phyloP scores from a whole-genome alignment of 257 asterid species.

The Ballota nigra region DNA sequence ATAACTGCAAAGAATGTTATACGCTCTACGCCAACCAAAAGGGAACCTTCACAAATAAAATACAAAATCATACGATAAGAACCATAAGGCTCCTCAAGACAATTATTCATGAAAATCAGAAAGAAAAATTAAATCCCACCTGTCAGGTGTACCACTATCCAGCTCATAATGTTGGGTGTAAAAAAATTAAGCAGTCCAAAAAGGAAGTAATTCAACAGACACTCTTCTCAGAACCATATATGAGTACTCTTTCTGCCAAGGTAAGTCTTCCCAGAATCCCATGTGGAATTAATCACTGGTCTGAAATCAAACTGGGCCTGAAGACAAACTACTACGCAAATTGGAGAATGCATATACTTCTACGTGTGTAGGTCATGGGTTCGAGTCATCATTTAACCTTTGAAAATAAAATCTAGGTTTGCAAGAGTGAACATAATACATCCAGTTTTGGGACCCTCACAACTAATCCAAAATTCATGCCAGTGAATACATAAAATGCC shows the following conservation, averaged over 20 bases:
- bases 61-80: background rate
- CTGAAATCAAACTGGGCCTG: background rate
- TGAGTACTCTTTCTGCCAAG: background rate
- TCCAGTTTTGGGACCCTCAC: background rate
- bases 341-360: background rate
- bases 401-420: too few species aligned
- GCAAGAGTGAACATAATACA: background rate
- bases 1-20: background rate
- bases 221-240: background rate
- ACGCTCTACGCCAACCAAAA: too few species aligned
- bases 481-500: background rate
- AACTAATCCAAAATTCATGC: background rate
- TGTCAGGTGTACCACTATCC: background rate
- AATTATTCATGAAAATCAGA: background rate
- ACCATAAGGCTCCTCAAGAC: background rate
- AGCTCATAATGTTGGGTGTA: background rate
- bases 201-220: background rate
- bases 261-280: background rate
- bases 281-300: background rate
- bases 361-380: background rate
- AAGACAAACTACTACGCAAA: background rate
- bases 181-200: background rate
- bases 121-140: background rate
- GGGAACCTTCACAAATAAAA: background rate
- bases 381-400: too few species aligned